These are phyloP conservation scores for Brasenia schreberi DNA, from an alignment of 164 flowering plant genomes.

Conservation along the genomic window DNA sequence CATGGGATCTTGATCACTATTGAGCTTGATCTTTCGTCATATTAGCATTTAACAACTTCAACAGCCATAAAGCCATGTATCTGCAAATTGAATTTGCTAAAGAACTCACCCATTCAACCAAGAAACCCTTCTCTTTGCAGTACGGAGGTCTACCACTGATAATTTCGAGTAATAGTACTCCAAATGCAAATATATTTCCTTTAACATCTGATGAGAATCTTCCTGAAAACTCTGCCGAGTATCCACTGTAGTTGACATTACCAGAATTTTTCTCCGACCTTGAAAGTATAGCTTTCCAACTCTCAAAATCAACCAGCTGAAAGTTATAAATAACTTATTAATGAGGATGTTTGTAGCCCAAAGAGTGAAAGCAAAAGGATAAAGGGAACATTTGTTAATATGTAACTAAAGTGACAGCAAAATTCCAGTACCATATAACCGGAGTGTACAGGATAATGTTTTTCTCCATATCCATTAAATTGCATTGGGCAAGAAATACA, in stretches of 20 bases:
- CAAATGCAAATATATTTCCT: constrained; percentile 61
- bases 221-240: neutral
- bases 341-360: neutral
- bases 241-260: constrained; percentile 32
- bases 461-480: neutral
- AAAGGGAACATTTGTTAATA: no score
- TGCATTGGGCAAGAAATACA: neutral
- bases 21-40: no score
- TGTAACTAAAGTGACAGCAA: no score
- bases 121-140: constrained; percentile 48
- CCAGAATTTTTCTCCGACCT: constrained; percentile 56
- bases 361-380: neutral
- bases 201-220: constrained; percentile 25
- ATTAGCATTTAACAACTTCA: no score
- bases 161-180: constrained; percentile 62
- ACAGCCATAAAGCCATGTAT: neutral
- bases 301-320: constrained; percentile 89
- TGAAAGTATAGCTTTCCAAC: constrained; percentile 72
- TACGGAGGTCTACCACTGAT: constrained; percentile 69
- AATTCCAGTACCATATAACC: no score
- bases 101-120: constrained; percentile 51
- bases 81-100: neutral
- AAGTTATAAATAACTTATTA: neutral
- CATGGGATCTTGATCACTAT: no score
- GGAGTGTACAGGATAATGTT: no score